A percentile compares a stretch with the other conserved stretches of the same genome.
Evolutionary conservation across 2,329 filamentous ascomycete species (phyloP).

Genomic region (Ascochyta fabae): DNA sequence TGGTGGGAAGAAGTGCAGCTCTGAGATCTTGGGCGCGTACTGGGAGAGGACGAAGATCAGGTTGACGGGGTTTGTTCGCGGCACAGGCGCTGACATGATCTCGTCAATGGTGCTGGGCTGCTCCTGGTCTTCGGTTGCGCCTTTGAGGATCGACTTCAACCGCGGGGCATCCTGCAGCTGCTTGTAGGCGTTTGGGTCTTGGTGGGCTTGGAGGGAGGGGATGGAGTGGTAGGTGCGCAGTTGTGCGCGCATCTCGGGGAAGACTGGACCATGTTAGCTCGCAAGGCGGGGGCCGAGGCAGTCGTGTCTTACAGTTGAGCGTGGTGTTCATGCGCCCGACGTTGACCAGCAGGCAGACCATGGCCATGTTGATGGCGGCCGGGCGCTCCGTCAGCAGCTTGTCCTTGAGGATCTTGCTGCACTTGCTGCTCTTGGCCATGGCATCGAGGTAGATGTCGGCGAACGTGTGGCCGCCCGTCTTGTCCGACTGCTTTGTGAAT

Average conservation of each 20-base stretch:
- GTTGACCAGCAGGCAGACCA: constrained; percentile 97
- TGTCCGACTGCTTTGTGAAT: constrained; percentile 92
- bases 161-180: constrained; percentile 95
- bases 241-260: constrained; percentile 98
- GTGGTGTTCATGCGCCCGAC: constrained; percentile 99
- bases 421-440: constrained; percentile 98
- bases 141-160: constrained; percentile 96
- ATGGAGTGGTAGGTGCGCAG: constrained; percentile 98
- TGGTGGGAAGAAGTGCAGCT: constrained; percentile 84
- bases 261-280: constrained; percentile 67
- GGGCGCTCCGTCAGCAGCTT: constrained; percentile 91
- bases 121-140: constrained; percentile 86
- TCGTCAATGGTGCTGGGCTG: constrained; percentile 86
- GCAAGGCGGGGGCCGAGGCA: background rate
- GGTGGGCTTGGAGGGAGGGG: constrained; percentile 90
- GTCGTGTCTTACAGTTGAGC: constrained; percentile 76
- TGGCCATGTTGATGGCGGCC: constrained; percentile 96
- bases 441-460: constrained; percentile 98
- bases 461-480: constrained; percentile 75
- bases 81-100: constrained; percentile 71
- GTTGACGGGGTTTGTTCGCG: constrained; percentile 96
- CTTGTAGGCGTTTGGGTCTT: constrained; percentile 96
- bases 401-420: constrained; percentile 96
- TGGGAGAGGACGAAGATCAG: constrained; percentile 94
- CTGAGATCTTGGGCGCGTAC: constrained; percentile 88